phyloP scores from a whole-genome alignment of 257 asterid genomes.

The Lantana camara region DNA sequence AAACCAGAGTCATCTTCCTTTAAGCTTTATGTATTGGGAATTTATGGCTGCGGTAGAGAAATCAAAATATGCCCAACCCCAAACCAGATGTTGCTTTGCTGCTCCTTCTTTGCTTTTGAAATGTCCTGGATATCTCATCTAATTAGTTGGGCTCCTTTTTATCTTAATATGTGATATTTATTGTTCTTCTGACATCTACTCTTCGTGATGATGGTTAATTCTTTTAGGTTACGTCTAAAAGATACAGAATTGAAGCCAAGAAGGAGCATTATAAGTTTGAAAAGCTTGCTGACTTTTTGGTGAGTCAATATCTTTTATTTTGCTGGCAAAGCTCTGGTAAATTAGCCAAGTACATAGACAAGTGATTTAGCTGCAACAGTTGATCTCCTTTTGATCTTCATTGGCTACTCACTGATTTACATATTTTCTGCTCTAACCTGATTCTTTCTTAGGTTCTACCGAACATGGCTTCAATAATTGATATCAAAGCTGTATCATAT shows the following conservation, averaged over 20 bases:
- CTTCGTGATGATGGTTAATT: constrained; percentile 28
- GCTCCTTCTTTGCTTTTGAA: constrained; percentile 11
- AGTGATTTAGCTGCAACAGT: constrained; percentile 15
- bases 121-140: constrained; percentile 22
- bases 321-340: constrained; percentile 13
- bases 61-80: constrained; percentile 15
- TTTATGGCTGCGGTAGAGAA: constrained; percentile 10
- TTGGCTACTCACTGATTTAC: constrained; percentile 17
- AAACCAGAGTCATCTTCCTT: constrained; percentile 5
- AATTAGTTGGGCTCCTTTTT: constrained; percentile 7
- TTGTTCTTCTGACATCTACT: constrained; percentile 7
- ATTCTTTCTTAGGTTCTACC: constrained; percentile 73
- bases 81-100: background rate
- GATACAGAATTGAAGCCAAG: constrained; percentile 79
- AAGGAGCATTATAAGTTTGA: constrained; percentile 89
- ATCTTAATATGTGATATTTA: constrained; percentile 8
- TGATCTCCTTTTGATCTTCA: constrained; percentile 15
- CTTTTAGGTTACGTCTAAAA: constrained; percentile 82
- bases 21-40: constrained; percentile 19
- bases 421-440: constrained; percentile 32
- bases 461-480: constrained; percentile 84
- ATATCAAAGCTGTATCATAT: constrained; percentile 84
- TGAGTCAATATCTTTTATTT: constrained; percentile 40
- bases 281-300: constrained; percentile 73
- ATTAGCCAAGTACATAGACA: constrained; percentile 19